A percentile compares a stretch with the other conserved stretches of the same genome.
Evolutionary conservation across 2,329 filamentous ascomycete species (phyloP).

Genomic region (Fusarium fracticaudum): DNA sequence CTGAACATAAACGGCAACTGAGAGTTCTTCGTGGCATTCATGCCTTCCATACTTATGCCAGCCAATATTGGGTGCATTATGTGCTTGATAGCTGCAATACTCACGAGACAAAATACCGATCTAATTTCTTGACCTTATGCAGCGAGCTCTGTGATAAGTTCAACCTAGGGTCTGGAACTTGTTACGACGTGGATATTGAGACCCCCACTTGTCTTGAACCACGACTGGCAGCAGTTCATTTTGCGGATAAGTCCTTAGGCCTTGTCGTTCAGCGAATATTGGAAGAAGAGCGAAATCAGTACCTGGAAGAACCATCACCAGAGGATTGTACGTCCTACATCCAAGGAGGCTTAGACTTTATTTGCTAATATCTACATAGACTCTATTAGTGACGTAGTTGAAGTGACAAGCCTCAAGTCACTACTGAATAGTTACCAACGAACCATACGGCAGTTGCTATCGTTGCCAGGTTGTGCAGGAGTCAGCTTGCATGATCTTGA

Average conservation of each 20-base stretch:
- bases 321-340: not conserved
- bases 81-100: not conserved
- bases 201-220: not conserved
- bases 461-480: not conserved
- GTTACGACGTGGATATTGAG: not conserved
- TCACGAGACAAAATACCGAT: fast-evolving
- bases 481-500: not conserved
- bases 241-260: not conserved
- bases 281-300: not conserved
- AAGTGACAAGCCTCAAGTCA: not conserved
- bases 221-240: not conserved
- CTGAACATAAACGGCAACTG: not conserved
- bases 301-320: not conserved
- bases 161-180: not conserved
- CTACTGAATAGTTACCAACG: not conserved
- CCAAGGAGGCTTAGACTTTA: not conserved
- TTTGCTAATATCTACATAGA: not conserved
- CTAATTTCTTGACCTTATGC: not conserved
- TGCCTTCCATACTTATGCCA: not conserved
- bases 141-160: not conserved
- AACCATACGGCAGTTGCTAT: not conserved
- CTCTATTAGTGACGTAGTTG: not conserved
- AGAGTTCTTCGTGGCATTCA: not conserved
- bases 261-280: not conserved
- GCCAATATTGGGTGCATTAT: not conserved